A percentile compares a stretch with the other conserved stretches of the same genome.
phyloP scores from a whole-genome alignment of 805 yeast genomes.

The Saturnispora dispora region DNA sequence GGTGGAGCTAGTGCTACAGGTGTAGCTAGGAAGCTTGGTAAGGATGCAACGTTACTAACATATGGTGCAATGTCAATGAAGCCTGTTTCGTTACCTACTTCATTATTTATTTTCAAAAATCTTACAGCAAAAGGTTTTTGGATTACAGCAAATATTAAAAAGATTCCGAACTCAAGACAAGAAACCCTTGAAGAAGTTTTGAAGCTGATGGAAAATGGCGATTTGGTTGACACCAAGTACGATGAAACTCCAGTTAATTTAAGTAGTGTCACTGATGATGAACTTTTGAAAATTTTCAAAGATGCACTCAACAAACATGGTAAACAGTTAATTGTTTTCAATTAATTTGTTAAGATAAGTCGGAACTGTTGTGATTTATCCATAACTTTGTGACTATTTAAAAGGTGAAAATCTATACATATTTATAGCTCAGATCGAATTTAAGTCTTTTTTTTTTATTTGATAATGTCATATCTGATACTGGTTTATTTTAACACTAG shows the following conservation, averaged over 20 bases:
- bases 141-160: conserved; percentile 64
- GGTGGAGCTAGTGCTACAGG: conserved; percentile 84
- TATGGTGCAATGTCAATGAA: conserved; percentile 98
- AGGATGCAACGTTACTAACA: conserved; percentile 71
- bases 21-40: conserved; percentile 71
- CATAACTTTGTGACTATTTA: background rate
- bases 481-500: no score
- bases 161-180: conserved; percentile 51
- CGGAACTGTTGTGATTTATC: background rate
- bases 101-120: conserved; percentile 83
- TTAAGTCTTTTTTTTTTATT: no score
- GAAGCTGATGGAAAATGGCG: conserved; percentile 49
- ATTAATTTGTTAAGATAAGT: conserved; percentile 7
- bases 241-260: conserved; percentile 30
- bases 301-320: conserved; percentile 35
- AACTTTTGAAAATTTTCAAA: conserved; percentile 34
- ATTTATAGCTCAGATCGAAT: no score
- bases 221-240: conserved; percentile 40
- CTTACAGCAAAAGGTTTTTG: conserved; percentile 84
- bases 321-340: conserved; percentile 35
- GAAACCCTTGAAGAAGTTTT: conserved; percentile 47
- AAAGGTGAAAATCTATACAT: background rate
- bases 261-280: conserved; percentile 29
- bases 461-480: no score
- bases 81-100: conserved; percentile 87